phyloP scores from a whole-genome alignment of 2,329 filamentous ascomycete genomes.

The Cercospora beticola region DNA sequence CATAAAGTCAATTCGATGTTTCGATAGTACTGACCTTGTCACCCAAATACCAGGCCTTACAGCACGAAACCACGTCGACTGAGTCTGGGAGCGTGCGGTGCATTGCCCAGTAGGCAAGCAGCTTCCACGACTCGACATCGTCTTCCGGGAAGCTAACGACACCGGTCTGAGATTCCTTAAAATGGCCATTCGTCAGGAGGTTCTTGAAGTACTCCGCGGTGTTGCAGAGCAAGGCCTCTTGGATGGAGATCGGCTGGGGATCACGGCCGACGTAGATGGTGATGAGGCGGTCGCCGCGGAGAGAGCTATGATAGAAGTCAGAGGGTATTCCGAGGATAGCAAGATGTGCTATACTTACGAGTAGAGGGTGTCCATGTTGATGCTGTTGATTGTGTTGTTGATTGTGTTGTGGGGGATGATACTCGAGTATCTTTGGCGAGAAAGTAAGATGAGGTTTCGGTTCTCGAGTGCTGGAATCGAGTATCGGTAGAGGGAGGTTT shows the following conservation, averaged over 20 bases:
- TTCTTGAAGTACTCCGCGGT: background rate
- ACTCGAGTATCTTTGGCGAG: background rate
- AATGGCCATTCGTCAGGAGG: background rate
- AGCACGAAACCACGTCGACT: background rate
- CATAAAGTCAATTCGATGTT: background rate
- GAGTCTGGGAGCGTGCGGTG: background rate
- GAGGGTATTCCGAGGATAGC: background rate
- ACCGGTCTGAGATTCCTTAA: background rate
- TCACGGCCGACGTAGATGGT: background rate
- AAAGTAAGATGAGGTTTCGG: background rate
- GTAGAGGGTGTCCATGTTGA: background rate
- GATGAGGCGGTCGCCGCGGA: background rate
- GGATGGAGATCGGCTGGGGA: background rate
- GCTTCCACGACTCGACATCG: background rate
- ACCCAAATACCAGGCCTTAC: background rate
- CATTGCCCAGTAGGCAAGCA: background rate
- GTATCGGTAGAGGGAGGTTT: background rate
- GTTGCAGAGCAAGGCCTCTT: background rate
- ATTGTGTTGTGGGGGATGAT: too few species aligned
- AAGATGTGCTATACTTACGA: background rate
- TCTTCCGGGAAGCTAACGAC: background rate
- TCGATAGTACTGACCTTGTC: background rate
- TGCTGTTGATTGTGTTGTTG: too few species aligned
- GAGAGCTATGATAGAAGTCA: background rate
- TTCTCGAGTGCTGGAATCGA: background rate